These are phyloP conservation scores for Fusarium longipes DNA, from an alignment of 2,329 filamentous ascomycete species.

Conservation along the genomic window DNA sequence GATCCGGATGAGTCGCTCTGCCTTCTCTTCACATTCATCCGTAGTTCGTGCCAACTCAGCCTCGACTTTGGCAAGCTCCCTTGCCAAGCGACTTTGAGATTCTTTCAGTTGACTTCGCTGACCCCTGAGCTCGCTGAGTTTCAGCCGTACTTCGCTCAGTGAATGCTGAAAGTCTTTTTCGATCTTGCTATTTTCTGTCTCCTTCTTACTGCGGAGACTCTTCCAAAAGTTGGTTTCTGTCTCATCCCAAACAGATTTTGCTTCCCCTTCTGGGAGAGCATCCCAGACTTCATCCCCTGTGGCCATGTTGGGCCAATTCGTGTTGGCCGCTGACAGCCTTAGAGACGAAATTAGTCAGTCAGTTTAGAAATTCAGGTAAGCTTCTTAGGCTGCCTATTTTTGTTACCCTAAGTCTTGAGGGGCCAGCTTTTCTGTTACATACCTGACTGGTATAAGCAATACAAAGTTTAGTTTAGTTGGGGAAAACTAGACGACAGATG, in stretches of 20 bases:
- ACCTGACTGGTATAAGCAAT: not conserved
- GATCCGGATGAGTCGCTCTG: constrained; percentile 50
- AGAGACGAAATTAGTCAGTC: too few species aligned
- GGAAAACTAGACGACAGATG: constrained; percentile 13
- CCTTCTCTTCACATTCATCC: constrained; percentile 49
- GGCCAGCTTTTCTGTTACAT: too few species aligned
- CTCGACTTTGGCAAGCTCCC: constrained; percentile 52
- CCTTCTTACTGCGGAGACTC: constrained; percentile 44
- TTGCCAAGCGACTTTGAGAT: constrained; percentile 45
- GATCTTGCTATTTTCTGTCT: constrained; percentile 37
- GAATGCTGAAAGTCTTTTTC: constrained; percentile 45
- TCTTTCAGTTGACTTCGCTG: constrained; percentile 47
- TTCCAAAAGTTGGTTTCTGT: constrained; percentile 53
- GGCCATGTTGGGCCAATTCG: constrained; percentile 34
- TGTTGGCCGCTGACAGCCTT: too few species aligned
- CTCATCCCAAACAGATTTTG: constrained; percentile 51
- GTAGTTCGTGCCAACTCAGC: constrained; percentile 51
- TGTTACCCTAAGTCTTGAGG: too few species aligned
- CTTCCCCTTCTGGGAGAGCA: constrained; percentile 48
- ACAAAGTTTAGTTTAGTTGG: not conserved
- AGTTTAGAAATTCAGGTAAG: too few species aligned
- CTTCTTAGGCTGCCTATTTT: too few species aligned
- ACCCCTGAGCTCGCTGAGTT: constrained; percentile 47
- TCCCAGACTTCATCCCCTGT: constrained; percentile 46
- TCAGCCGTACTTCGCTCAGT: constrained; percentile 44